Base-by-base conservation (phyloP, 2,329 filamentous ascomycete genomes). In the Colletotrichum incanum region DNA sequence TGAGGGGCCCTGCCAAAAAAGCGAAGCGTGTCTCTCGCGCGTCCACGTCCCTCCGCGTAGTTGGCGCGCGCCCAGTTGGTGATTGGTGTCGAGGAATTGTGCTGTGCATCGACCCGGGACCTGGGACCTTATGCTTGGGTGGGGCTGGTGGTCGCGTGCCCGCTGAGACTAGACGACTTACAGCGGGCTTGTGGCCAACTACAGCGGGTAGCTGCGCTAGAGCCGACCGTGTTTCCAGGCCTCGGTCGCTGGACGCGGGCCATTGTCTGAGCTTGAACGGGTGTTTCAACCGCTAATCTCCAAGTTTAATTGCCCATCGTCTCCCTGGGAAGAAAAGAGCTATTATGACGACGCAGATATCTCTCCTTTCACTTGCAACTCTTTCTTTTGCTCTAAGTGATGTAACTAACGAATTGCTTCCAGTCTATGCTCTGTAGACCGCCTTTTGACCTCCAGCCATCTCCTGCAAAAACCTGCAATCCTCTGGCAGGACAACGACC, bases 1-100 rank as follows among this genome's bases (percentile, higher is more conserved):
- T 78, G 75, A 77, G 75, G 72, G 65, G 56, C 41, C 64, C 68
- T 67, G 59, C 64, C 67, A 43, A 50, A 63, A 63, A 63, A 50
- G 16, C 45, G 60, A 63, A 64, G 61, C 61, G 61, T 64, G 61
- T 64, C 61, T 64, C 47, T 55, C 61, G 45, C 60, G 60, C 60
- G 60, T 62, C 31, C 45, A 62, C 60, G 62, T 65, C 62, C 37
- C n/a, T 56, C 63, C 63, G 63, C 63, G 50, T 65, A 49, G 50
- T 26, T 41, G 63, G 50, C 60, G 60, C 58, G 58, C 60, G 60
- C 60, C 34, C 28, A 37, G 52, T 37, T 55, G 52, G 52, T 23
- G 52, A 55, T 58, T 58, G 34, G 55, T 58, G 54, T 39, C 54
- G 34, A 26, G 54, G 54, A 45, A 63, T 49, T 63, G 52, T 56